Base-by-base conservation (phyloP, 352 stramenopile species). In the Globisporangium okanoganense region DNA sequence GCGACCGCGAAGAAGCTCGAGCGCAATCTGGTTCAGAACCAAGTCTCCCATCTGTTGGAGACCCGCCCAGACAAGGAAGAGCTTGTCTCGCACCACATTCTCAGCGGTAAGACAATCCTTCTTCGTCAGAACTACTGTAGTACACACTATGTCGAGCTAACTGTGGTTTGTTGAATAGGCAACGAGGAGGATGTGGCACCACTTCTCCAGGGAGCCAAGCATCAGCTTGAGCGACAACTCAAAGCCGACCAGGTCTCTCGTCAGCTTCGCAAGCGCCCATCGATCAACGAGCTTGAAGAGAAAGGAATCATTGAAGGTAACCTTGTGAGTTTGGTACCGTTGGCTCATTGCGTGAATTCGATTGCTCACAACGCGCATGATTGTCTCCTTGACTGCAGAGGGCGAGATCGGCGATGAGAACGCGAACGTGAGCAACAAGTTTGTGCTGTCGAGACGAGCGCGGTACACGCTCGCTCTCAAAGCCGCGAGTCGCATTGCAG, bases 391-490 rank as follows among this genome's bases (percentile, higher is more conserved):
- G 3, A 3, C 56, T 44, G n/a, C 61, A 91, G 79, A 92, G 61
- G 82, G 81, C 38, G 82, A 92, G 57, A 64, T 92, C 25, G 77
- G 61, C 9, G 74, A 85, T 13, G 72, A 84, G 13, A 67, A 67
- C 47, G 52, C 65, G 31, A 58, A 66, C 29, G 53, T 66, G 31
- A 60, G 58, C 31, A 82, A 75, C 65, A 87, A 82, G 53, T 67
- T 63, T 20, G 76, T 71, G 53, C 70, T 89, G 0, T 88, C 72
- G 35, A 78, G 72, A 50, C 81, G 85, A 7, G 77, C 85, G 9
- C 76, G 83, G 9, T 95, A 92, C 68, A 87, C 85, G 22, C 72
- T 95, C 12, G 86, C 86, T 14, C 73, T 95, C 22, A 93, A 93
- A 61, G 83, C 82, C 5, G 79, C 81, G 20, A 82, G 73, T 35